Base-by-base conservation (phyloP, 495 filamentous ascomycete genomes). In the Penicillium desertorum region DNA sequence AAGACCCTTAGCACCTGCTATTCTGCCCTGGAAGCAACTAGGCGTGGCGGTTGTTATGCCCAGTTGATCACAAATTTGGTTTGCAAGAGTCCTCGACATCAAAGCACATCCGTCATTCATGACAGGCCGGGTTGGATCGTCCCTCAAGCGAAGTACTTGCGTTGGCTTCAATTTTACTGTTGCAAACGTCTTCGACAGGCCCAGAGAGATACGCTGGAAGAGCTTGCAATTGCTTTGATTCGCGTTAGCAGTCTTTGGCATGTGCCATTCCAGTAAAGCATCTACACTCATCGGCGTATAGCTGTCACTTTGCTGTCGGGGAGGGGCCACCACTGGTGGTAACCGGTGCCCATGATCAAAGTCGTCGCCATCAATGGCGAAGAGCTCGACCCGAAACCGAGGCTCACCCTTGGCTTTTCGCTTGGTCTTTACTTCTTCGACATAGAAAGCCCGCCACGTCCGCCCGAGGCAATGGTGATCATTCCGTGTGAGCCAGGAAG, bases 31-130 rank as follows among this genome's bases (percentile, higher is more conserved):
- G 50, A 95, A 88, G 7, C 79, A 83, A 54, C 86, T 88, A 0
- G 92, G 91, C 0, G 86, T 79, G 41, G 79, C 76, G 0, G 76
- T 69, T 4, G 75, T 62, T 6, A 91, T 76, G 0, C 83, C 82
- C 32, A 92, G 76, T 2, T 65, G 62, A 34, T 86, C 75, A 9
- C 81, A 79, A 14, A 93, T 80, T 36, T 76, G 72, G 22, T 76
- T 72, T 6, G 88, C 90, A 22, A 90, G 77, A 4, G 68, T 67
- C 36, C 76, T 74, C 0, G 90, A 94, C 69, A 91, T 87, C 27
- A 85, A 71, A 14, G 83, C 88, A 50, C 90, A 90, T 5, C 90
- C 90, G 62, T 95, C 90, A 58, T 92, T 92, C 90, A 95, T 95
- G 0, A 88, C 80, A 12, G 66, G 52, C 6, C 61, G 57, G n/a